A percentile compares a stretch with the other conserved stretches of the same genome.
phyloP scores from a whole-genome alignment of 768 basidiomycete species.

The Crassisporium funariophilum region DNA sequence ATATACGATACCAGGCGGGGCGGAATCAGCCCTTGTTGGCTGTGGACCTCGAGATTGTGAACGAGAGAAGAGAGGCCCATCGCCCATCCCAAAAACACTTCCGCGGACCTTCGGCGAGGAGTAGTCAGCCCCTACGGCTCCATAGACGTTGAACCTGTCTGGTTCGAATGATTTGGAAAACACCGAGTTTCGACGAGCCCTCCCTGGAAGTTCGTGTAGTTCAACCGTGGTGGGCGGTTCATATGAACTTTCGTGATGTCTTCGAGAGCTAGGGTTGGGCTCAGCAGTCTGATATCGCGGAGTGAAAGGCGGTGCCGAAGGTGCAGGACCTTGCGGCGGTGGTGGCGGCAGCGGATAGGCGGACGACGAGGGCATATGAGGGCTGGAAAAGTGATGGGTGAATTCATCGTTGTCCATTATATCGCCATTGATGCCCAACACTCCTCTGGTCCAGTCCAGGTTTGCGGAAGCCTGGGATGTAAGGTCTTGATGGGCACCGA shows the following conservation, averaged over 20 bases:
- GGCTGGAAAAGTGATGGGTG: neutral
- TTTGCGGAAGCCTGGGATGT: conserved; percentile 55
- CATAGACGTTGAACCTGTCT: conserved; percentile 5
- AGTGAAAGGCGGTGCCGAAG: neutral
- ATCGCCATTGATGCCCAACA: conserved; percentile 14
- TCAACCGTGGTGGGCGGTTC: too few relatives aligned
- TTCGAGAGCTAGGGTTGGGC: neutral
- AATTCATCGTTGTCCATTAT: neutral
- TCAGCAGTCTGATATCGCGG: neutral
- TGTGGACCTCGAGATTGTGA: conserved; percentile 9
- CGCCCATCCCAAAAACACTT: conserved; percentile 10
- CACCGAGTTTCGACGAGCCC: neutral
- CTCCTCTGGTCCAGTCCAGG: conserved; percentile 43
- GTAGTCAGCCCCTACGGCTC: neutral
- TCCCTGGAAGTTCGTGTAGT: neutral
- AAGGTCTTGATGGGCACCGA: conserved; percentile 44
- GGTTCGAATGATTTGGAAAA: conserved; percentile 7
- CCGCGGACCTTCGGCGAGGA: neutral
- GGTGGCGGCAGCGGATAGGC: too few relatives aligned
- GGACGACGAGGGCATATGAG: too few relatives aligned
- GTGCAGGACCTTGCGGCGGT: neutral
- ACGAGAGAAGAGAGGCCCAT: conserved; percentile 22
- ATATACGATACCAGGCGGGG: conserved; percentile 14
- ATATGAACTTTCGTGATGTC: too few relatives aligned
- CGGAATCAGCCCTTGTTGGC: conserved; percentile 17